These are phyloP conservation scores for Fusarium torulosum DNA, from an alignment of 2,329 filamentous ascomycete species.

Conservation along the genomic window DNA sequence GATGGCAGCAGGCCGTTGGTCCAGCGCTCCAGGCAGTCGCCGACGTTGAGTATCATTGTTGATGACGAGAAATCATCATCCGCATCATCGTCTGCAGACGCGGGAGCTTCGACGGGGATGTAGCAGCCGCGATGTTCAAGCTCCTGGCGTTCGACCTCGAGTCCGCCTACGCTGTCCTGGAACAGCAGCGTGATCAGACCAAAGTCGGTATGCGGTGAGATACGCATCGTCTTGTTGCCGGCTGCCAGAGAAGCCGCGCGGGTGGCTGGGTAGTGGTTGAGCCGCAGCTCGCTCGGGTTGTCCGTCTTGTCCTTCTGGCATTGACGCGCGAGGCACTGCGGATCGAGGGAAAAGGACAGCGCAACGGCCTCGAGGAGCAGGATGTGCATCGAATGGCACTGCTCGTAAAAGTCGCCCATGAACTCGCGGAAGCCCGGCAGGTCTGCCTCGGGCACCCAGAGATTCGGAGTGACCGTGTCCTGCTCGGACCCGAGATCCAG, in stretches of 20 bases:
- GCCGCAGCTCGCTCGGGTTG: constrained; percentile 12
- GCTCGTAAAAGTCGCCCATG: constrained; percentile 14
- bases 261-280: constrained; percentile 14
- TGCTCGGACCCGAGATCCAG: constrained; percentile 13
- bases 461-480: constrained; percentile 10
- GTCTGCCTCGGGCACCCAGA: constrained; percentile 13
- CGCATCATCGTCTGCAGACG: constrained; percentile 7
- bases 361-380: constrained; percentile 10
- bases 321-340: constrained; percentile 9
- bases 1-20: constrained; percentile 15
- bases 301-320: constrained; percentile 14
- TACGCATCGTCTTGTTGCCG: constrained; percentile 14
- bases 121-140: constrained; percentile 14
- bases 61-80: constrained; percentile 14
- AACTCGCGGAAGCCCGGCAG: constrained; percentile 10
- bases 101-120: constrained; percentile 8
- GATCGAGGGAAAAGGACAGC: constrained; percentile 11
- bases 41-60: constrained; percentile 16
- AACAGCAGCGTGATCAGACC: constrained; percentile 12
- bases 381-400: constrained; percentile 15
- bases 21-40: constrained; percentile 13
- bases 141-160: constrained; percentile 14
- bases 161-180: constrained; percentile 15
- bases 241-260: constrained; percentile 12
- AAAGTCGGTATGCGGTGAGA: constrained; percentile 15